Percentiles rank a stretch among this genome's conserved stretches.
phyloP scores from a whole-genome alignment of 2,329 filamentous ascomycete species.

The Leptographium galeiforme region DNA sequence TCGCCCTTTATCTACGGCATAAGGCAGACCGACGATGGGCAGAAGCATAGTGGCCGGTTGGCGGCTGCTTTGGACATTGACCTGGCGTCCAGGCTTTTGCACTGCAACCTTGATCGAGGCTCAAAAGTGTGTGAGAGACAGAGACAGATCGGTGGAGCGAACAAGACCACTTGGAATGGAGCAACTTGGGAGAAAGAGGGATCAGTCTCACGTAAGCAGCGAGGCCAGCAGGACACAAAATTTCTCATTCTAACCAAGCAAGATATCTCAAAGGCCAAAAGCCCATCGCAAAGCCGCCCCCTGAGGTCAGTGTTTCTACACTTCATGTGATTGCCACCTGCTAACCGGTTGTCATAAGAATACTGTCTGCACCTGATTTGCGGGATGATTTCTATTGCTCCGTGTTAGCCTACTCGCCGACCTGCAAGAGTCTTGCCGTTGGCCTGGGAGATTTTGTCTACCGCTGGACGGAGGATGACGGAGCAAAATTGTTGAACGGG shows the following conservation, averaged over 20 bases:
- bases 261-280: constrained; percentile 4
- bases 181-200: constrained; percentile 23
- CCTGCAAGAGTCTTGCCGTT: constrained; percentile 65
- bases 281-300: constrained; percentile 24
- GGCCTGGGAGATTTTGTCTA: constrained; percentile 71
- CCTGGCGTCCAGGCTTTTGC: constrained; percentile 49
- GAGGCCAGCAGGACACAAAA: too few relatives aligned
- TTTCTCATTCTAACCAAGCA: background rate
- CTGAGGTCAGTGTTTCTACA: constrained; percentile 49
- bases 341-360: constrained; percentile 57
- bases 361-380: constrained; percentile 78
- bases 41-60: constrained; percentile 60
- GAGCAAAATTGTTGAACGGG: constrained; percentile 44
- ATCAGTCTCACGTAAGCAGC: constrained; percentile 10
- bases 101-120: constrained; percentile 25
- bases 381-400: constrained; percentile 95
- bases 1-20: constrained; percentile 32
- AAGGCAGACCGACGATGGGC: constrained; percentile 42
- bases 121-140: background rate
- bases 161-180: constrained; percentile 27
- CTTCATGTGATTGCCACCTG: background rate
- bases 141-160: too few relatives aligned
- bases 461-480: constrained; percentile 69
- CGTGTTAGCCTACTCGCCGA: constrained; percentile 69
- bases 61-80: constrained; percentile 74